Conservation (phyloP, 768 basidiomycete species). For the Gautieria morchelliformis region DNA sequence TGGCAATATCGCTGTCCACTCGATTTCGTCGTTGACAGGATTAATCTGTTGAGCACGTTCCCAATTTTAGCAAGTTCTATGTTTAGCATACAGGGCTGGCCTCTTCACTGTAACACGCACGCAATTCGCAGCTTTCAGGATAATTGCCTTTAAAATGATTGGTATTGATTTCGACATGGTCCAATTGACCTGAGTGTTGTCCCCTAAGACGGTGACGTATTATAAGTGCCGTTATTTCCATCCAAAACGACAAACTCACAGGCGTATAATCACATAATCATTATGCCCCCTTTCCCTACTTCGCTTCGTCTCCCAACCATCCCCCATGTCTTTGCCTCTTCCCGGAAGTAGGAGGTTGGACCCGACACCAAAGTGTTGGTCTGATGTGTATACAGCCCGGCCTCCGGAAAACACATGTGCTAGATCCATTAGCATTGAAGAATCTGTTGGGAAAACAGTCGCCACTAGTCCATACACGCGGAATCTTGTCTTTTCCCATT, state of each 20-base stretch:
- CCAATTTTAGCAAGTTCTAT: too few species aligned
- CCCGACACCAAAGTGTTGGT: too few species aligned
- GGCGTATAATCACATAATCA: too few species aligned
- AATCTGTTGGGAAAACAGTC: conserved; percentile 41
- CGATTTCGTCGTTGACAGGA: conserved; percentile 28
- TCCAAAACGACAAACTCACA: too few species aligned
- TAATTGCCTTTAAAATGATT: too few species aligned
- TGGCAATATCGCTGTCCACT: conserved; percentile 72
- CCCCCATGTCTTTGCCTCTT: conserved; percentile 89
- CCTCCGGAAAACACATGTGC: conserved; percentile 86
- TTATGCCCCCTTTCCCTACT: conserved; percentile 71
- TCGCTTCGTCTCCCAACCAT: conserved; percentile 83
- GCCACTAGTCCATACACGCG: conserved; percentile 81
- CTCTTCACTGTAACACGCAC: conserved; percentile 37
- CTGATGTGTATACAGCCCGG: too few species aligned
- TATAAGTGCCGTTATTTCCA: too few species aligned
- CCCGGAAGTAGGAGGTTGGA: conserved; percentile 89
- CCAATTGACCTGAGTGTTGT: conserved; percentile 55
- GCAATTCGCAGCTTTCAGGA: too few species aligned
- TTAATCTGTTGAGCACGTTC: too few species aligned
- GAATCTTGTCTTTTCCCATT: conserved; percentile 96
- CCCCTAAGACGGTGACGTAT: conserved; percentile 44
- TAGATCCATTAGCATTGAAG: conserved; percentile 57
- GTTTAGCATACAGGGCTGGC: conserved; percentile 26
- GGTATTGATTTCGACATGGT: too few species aligned